A percentile compares a stretch with the other conserved stretches of the same genome.
Conservation (phyloP, 495 filamentous ascomycete species). For the Neurospora tetrasperma region DNA sequence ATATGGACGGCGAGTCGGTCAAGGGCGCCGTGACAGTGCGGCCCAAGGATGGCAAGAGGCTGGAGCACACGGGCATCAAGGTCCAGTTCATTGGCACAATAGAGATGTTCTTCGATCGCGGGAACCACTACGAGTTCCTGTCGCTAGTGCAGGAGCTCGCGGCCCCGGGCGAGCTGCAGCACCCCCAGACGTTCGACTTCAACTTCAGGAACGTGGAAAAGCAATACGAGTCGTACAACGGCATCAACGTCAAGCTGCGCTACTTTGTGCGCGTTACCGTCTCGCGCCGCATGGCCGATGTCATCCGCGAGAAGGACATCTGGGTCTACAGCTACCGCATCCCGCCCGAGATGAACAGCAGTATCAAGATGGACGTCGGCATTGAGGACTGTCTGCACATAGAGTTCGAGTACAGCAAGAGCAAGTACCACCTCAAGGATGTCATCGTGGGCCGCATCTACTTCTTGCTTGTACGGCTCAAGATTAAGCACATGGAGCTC, state of each 20-base stretch:
- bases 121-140: conserved; percentile 98
- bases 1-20: conserved; percentile 97
- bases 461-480: conserved; percentile 92
- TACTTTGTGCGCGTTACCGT: conserved; percentile 98
- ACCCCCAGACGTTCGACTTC: conserved; percentile 98
- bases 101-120: conserved; percentile 93
- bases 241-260: conserved; percentile 96
- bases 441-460: conserved; percentile 99
- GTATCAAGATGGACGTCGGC: conserved; percentile 99
- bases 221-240: conserved; percentile 99
- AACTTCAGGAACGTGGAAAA: conserved; percentile 99
- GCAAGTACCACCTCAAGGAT: conserved; percentile 98
- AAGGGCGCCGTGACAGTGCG: conserved; percentile 89
- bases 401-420: conserved; percentile 99
- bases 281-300: conserved; percentile 91
- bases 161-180: conserved; percentile 91
- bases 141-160: conserved; percentile 93
- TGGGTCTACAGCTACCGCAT: conserved; percentile 99
- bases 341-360: conserved; percentile 93
- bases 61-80: conserved; percentile 99
- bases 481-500: conserved; percentile 99
- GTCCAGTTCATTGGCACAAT: conserved; percentile 99
- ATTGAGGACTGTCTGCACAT: conserved; percentile 99
- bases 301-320: conserved; percentile 97
- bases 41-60: conserved; percentile 94